Conservation (phyloP, 2,329 filamentous ascomycete genomes). For the Microcyclospora tardicrescens region DNA sequence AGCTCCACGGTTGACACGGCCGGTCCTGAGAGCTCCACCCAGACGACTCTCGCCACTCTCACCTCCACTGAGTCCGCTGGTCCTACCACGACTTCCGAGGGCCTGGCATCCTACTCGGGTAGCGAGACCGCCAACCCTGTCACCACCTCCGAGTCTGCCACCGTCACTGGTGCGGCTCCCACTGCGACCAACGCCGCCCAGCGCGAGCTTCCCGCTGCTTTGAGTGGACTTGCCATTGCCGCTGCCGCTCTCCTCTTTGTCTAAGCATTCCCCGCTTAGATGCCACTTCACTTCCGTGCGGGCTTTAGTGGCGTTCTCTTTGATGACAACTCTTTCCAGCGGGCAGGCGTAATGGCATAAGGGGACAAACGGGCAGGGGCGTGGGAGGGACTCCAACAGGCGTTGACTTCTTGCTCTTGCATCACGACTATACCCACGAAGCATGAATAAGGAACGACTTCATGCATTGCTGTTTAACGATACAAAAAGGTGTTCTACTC, state of each 20-base stretch:
- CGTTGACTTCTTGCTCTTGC: neutral
- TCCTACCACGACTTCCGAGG: neutral
- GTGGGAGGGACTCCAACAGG: neutral
- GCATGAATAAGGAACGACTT: too few relatives aligned
- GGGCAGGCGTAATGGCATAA: too few relatives aligned
- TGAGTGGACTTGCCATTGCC: slow-evolving; percentile 7
- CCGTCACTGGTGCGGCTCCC: slow-evolving; percentile 3
- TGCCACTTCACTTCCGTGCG: neutral
- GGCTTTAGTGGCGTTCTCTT: neutral
- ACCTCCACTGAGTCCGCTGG: slow-evolving; percentile 1
- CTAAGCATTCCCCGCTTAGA: neutral
- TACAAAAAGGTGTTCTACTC: too few relatives aligned
- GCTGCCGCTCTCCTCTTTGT: slow-evolving; percentile 3
- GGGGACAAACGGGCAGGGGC: too few relatives aligned
- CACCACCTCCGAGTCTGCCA: slow-evolving; percentile 1
- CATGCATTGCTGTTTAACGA: too few relatives aligned
- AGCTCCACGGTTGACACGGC: slow-evolving; percentile 5
- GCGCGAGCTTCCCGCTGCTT: slow-evolving; percentile 7
- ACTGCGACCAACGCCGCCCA: slow-evolving; percentile 8
- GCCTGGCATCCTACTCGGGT: neutral
- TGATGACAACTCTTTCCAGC: neutral
- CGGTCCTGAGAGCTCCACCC: slow-evolving; percentile 2
- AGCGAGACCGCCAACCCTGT: slow-evolving; percentile 2
- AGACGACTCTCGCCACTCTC: slow-evolving; percentile 1
- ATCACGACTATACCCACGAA: too few relatives aligned